Conservation (phyloP, 805 yeast genomes). For the Saturnispora galanensis region DNA sequence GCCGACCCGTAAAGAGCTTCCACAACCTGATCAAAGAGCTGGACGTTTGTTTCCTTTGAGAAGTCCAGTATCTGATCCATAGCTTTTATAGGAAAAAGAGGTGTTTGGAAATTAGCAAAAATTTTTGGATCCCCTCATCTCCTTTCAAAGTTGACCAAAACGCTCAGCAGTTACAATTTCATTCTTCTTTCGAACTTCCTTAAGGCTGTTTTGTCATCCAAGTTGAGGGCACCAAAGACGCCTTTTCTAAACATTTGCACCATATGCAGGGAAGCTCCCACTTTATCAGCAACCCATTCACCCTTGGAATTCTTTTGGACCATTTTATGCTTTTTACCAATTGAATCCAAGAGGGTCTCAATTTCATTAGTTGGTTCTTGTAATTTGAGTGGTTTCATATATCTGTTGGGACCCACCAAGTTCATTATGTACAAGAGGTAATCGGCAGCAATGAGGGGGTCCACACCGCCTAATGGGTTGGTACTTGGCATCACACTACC, state of each 20-base stretch:
- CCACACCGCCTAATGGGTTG: conserved; percentile 33
- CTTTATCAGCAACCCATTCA: conserved; percentile 35
- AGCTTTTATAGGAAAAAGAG: neutral
- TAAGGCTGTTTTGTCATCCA: conserved; percentile 19
- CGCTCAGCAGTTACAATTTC: neutral
- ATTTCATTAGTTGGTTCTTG: conserved; percentile 65
- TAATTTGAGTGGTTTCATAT: conserved; percentile 16
- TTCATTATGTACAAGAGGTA: conserved; percentile 70
- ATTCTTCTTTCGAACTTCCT: conserved; percentile 5
- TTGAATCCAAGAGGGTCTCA: conserved; percentile 40
- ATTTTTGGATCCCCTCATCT: no score
- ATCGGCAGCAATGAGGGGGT: conserved; percentile 81
- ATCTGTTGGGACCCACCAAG: conserved; percentile 33
- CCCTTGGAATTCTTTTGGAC: conserved; percentile 16
- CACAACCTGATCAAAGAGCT: conserved; percentile 72
- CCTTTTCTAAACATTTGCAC: conserved; percentile 54
- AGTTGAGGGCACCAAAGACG: conserved; percentile 27
- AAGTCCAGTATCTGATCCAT: conserved; percentile 91
- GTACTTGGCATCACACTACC: conserved; percentile 62
- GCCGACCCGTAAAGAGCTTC: conserved; percentile 81
- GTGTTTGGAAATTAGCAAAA: neutral
- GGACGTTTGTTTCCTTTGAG: conserved; percentile 71
- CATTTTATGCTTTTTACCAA: conserved; percentile 32
- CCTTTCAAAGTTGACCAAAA: neutral
- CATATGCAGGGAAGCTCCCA: conserved; percentile 57